phyloP scores from a whole-genome alignment of 2,329 filamentous ascomycete species.

The Fusarium nelsonii region DNA sequence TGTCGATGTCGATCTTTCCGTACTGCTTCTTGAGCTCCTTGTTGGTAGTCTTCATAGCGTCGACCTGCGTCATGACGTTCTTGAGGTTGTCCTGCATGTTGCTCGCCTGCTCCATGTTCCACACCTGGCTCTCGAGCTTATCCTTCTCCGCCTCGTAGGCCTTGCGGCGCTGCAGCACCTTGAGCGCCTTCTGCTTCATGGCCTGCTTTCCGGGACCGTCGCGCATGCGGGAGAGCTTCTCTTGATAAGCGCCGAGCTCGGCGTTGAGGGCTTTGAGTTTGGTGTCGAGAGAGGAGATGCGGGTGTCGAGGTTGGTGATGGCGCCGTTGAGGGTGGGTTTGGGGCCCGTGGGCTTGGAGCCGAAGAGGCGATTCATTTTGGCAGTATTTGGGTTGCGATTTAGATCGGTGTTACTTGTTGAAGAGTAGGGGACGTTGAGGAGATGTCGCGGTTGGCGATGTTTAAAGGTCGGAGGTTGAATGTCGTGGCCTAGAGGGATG shows the following conservation, averaged over 20 bases:
- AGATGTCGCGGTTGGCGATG: constrained; percentile 1
- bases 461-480: constrained; percentile 12
- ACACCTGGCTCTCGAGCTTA: constrained; percentile 92
- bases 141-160: constrained; percentile 95
- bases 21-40: constrained; percentile 94
- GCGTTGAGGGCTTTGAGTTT: constrained; percentile 93
- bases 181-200: constrained; percentile 93
- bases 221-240: constrained; percentile 90
- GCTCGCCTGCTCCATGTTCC: constrained; percentile 99
- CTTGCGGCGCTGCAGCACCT: constrained; percentile 92
- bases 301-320: constrained; percentile 85
- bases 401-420: fast-evolving
- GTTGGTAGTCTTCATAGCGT: constrained; percentile 96
- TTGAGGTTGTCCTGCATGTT: constrained; percentile 99
- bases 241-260: constrained; percentile 88
- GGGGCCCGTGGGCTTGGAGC: constrained; percentile 84
- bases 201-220: constrained; percentile 94
- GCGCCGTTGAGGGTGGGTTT: constrained; percentile 90
- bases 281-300: constrained; percentile 89
- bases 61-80: constrained; percentile 98
- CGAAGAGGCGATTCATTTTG: constrained; percentile 95
- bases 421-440: not conserved
- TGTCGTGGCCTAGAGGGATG: constrained; percentile 44
- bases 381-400: constrained; percentile 14
- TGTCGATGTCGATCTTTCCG: constrained; percentile 96